Base-by-base conservation (phyloP, 805 yeast genomes). In the Zygosaccharomyces gambellarensis region DNA sequence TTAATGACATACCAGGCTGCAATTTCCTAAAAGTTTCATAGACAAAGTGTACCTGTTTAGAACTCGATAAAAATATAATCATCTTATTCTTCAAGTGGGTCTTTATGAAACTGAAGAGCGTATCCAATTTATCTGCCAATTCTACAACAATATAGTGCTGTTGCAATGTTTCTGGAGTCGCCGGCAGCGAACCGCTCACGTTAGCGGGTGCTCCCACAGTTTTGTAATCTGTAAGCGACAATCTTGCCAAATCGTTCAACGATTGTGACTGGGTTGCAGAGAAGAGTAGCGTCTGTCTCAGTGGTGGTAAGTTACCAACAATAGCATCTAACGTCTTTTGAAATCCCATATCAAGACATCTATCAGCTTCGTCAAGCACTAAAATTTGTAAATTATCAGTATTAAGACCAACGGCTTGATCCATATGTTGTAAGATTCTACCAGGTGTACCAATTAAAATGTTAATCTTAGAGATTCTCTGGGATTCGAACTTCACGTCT, bases 281-380 rank as follows among this genome's bases (percentile, higher is more conserved):
- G 58, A 87, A 90, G 43, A 90, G 68, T 44, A 90, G 65, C 0
- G 97, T 89, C 64, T 90, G 97, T 63, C 96, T 78, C 3, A 82
- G 76, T 9, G 85, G 80, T 0, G 96, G 95, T 52, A 90, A 71
- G 64, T 85, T 88, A 42, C 80, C 78, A 25, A 90, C 70, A 47
- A 90, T 90, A 28, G 84, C 85, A 64, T 90, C 96, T 52, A 90
- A 69, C 39, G 94, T 85, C 58, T 80, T 80, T 63, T 82, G 83
- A 75, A 90, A 90, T 6, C 97, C 97, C 95, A 90, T 87, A 68
- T 90, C 97, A 59, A 90, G 71, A 60, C 94, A 87, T 57, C 97
- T 74, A 63, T 90, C 97, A 0, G 97, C 97, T 67, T 90, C 97
- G 67, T 90, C 97, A 46, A 90, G 68, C 2, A 90, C 90, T 40